Evolutionary conservation across 805 yeast species (phyloP).

Genomic region (Clavispora vitiphila): DNA sequence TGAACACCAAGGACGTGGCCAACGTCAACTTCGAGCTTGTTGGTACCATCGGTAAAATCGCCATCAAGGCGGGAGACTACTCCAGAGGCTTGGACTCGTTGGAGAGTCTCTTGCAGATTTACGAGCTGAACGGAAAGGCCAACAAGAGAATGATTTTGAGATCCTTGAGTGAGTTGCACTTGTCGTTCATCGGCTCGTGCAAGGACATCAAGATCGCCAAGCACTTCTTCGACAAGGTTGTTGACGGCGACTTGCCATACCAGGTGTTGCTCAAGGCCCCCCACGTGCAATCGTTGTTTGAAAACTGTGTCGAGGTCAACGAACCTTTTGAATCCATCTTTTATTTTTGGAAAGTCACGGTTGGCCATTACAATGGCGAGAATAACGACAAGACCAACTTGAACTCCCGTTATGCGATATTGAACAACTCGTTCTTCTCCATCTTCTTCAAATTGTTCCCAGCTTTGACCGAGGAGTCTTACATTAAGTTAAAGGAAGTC

Average conservation of each 20-base stretch:
- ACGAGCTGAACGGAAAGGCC: slow-evolving; percentile 25
- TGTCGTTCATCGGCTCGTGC: slow-evolving; percentile 73
- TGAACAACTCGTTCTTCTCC: slow-evolving; percentile 64
- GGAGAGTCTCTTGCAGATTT: slow-evolving; percentile 51
- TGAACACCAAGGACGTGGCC: slow-evolving; percentile 27
- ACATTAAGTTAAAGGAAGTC: slow-evolving; percentile 50
- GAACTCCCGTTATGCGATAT: slow-evolving; percentile 66
- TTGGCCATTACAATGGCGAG: slow-evolving; percentile 42
- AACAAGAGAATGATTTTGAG: slow-evolving; percentile 31
- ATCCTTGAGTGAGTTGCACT: slow-evolving; percentile 67
- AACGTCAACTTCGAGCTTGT: slow-evolving; percentile 45
- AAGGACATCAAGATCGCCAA: slow-evolving; percentile 67
- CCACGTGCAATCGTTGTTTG: slow-evolving; percentile 58
- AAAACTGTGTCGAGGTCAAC: slow-evolving; percentile 54
- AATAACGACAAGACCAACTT: slow-evolving; percentile 41
- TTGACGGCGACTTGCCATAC: slow-evolving; percentile 68
- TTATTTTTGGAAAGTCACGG: slow-evolving; percentile 58
- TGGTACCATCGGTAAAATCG: slow-evolving; percentile 70
- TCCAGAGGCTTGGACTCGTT: slow-evolving; percentile 62
- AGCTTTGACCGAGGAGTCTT: slow-evolving; percentile 48
- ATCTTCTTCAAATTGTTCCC: slow-evolving; percentile 61
- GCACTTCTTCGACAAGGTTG: slow-evolving; percentile 69
- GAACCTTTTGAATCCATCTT: slow-evolving; percentile 55
- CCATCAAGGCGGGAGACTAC: slow-evolving; percentile 60
- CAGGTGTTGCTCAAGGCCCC: slow-evolving; percentile 67